Conservation (phyloP, 2,329 filamentous ascomycete species). For the Pseudogymnoascus sp. region DNA sequence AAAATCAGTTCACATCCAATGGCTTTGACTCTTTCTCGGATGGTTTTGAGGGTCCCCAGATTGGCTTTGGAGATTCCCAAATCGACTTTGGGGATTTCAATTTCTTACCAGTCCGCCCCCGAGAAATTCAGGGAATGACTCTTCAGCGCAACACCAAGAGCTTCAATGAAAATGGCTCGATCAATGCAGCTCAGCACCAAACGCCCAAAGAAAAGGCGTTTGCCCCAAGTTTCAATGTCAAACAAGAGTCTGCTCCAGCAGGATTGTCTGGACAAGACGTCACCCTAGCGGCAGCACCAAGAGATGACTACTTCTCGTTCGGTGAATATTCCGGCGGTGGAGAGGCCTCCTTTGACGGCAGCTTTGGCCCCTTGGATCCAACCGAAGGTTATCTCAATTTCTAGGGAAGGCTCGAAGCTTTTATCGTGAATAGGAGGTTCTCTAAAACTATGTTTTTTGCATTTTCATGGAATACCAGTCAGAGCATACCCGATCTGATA, state of each 20-base stretch:
- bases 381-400: not conserved
- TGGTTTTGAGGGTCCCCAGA: not conserved
- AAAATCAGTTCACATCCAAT: not conserved
- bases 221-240: not conserved
- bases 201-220: not conserved
- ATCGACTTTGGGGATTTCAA: not conserved
- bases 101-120: not conserved
- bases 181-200: not conserved
- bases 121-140: not conserved
- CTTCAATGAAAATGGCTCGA: not conserved
- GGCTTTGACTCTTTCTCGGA: not conserved
- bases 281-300: not conserved
- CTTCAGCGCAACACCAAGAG: not conserved
- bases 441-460: not conserved
- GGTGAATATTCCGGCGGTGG: not conserved
- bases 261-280: not conserved
- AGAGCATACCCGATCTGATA: not conserved
- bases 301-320: not conserved
- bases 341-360: not conserved
- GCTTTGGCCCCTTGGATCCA: not conserved
- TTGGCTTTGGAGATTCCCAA: not conserved
- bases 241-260: not conserved
- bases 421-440: not conserved
- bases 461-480: not conserved
- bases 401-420: not conserved